phyloP scores from a whole-genome alignment of 176 grass and related monocot species.

The Alopecurus myosuroides region DNA sequence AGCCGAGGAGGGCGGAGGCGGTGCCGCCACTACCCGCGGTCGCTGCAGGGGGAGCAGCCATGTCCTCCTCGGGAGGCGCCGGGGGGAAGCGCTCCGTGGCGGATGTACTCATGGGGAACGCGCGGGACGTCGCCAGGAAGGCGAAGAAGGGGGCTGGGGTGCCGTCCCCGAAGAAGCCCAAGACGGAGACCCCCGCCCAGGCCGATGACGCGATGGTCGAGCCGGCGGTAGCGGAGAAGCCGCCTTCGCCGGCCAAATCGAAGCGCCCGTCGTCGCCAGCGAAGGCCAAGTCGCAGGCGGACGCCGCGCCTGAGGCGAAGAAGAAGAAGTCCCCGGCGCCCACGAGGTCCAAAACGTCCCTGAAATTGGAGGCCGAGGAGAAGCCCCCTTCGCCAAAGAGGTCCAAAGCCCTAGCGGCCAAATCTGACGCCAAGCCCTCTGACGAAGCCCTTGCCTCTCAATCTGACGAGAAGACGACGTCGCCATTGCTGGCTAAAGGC shows the following conservation, averaged over 20 bases:
- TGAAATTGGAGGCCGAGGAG: slow-evolving; percentile 20
- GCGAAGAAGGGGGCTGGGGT: slow-evolving; percentile 31
- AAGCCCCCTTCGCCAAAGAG: slow-evolving; percentile 40
- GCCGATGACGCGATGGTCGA: slow-evolving; percentile 15
- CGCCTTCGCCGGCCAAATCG: slow-evolving; percentile 22
- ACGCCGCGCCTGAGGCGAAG: neutral
- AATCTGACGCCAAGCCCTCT: slow-evolving; percentile 35
- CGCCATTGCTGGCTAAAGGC: slow-evolving; percentile 5
- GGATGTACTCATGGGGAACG: slow-evolving; percentile 89
- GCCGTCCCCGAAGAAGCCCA: slow-evolving; percentile 61
- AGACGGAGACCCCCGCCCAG: slow-evolving; percentile 9
- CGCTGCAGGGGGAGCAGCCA: neutral
- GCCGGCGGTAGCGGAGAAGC: slow-evolving; percentile 23
- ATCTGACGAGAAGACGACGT: slow-evolving; percentile 7
- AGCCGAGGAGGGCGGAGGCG: slow-evolving; percentile 11
- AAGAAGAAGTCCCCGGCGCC: slow-evolving; percentile 30
- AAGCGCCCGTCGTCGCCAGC: slow-evolving; percentile 31
- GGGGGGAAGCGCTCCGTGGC: slow-evolving; percentile 61
- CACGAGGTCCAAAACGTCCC: slow-evolving; percentile 21
- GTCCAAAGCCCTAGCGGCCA: slow-evolving; percentile 49
- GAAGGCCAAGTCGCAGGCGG: slow-evolving; percentile 19
- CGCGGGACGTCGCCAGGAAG: slow-evolving; percentile 64
- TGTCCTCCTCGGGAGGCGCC: slow-evolving; percentile 44
- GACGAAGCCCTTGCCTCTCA: neutral
- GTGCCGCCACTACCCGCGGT: neutral